Conservation (phyloP, 108 stramenopile genomes). For the Nitzschia inconspicua region DNA sequence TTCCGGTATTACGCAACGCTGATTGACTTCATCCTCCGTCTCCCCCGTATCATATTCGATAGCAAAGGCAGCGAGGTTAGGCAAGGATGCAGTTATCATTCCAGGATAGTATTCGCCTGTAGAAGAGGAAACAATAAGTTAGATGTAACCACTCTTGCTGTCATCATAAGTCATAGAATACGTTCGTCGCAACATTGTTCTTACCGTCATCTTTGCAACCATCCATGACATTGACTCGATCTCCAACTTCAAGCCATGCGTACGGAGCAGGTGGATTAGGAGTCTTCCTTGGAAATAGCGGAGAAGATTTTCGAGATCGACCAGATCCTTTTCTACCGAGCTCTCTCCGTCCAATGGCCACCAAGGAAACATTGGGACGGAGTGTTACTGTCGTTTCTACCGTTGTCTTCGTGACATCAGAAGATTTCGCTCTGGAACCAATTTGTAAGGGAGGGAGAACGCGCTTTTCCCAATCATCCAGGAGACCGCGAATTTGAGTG, state of each 20-base stretch:
- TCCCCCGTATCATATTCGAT: slow-evolving; percentile 46
- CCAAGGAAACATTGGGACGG: too few species aligned
- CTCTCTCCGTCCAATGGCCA: too few species aligned
- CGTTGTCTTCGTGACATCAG: not conserved
- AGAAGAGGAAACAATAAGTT: not conserved
- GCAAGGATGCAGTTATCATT: slow-evolving; percentile 14
- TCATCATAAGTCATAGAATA: too few species aligned
- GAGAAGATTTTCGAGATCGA: too few species aligned
- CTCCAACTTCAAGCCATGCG: slow-evolving; percentile 45
- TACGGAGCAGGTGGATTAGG: too few species aligned
- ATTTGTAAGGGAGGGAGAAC: slow-evolving; percentile 7
- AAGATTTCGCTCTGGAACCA: not conserved
- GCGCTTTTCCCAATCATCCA: slow-evolving; percentile 8
- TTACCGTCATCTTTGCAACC: slow-evolving; percentile 36
- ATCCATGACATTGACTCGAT: slow-evolving; percentile 38
- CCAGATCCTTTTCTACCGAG: too few species aligned
- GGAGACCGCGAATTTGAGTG: slow-evolving; percentile 5
- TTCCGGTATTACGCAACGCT: slow-evolving; percentile 20
- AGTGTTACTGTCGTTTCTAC: too few species aligned
- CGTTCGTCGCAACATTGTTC: too few species aligned
- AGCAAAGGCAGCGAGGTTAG: slow-evolving; percentile 24
- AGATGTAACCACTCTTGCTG: too few species aligned
- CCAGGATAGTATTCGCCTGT: slow-evolving; percentile 35
- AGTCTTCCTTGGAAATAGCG: too few species aligned
- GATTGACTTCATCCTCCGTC: slow-evolving; percentile 15